Base-by-base conservation (phyloP, 1,139 yeast genomes). In the Geotrichum siamense region DNA sequence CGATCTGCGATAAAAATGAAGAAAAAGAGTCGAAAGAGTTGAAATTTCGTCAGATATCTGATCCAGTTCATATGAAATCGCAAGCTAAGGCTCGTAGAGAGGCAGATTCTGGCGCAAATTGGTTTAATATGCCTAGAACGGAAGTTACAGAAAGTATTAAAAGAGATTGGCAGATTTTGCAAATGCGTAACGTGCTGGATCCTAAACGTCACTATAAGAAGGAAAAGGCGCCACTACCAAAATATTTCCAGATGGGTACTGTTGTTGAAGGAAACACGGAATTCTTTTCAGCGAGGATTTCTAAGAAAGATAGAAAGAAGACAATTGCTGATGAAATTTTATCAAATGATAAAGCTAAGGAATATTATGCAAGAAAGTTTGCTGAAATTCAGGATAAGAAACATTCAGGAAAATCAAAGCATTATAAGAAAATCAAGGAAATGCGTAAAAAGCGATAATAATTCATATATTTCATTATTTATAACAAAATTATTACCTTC, bases 171-270 rank as follows among this genome's bases (percentile, higher is more conserved):
- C 71, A 78, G 59, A 67, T 91, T 26, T 71, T 91, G 47, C 81
- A 85, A 58, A 85, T 89, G 69, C 78, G 98, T 64, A 80, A 82
- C 51, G 96, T 91, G 16, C 72, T 91, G 52, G 98, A 91, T 60
- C 97, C 97, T 3, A 91, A 91, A 64, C 76, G 97, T 57, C 96
- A 87, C 65, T 91, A 91, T 65, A 86, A 84, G 65, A 85, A 85
- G 62, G 93, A 83, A 48, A 81, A 79, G 51, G 84, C 94, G 82
- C 74, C 73, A 45, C 71, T 76, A 4, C 94, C 96, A 17, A 86
- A 84, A 57, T 77, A 71, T 53, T 87, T 91, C 62, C 93, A 89
- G 51, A 75, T 84, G 59, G 98, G 98, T 10, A 87, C 96, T 0
- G 76, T 91, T 29, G 64, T 89, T 17, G 93, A 83, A 56, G 93